These are phyloP conservation scores for Truncatella angustata DNA, from an alignment of 2,329 filamentous ascomycete genomes.

Conservation along the genomic window DNA sequence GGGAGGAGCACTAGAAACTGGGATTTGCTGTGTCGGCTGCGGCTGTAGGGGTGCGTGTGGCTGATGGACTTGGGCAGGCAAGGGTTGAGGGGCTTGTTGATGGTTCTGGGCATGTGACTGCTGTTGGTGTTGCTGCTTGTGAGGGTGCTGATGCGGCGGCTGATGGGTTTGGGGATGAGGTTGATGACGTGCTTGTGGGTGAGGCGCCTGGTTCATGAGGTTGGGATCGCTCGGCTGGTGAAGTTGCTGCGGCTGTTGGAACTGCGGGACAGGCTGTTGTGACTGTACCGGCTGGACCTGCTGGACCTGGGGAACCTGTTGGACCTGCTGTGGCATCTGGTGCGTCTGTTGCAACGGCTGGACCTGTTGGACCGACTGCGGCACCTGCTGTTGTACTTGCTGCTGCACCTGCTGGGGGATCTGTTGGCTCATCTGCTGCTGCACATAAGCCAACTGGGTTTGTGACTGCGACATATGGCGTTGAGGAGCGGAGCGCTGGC, in stretches of 20 bases:
- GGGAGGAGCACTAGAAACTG: slow-evolving; percentile 31
- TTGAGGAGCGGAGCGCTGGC: slow-evolving; percentile 30
- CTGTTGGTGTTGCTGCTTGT: slow-evolving; percentile 19
- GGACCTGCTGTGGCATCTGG: slow-evolving; percentile 24
- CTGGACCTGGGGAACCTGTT: slow-evolving; percentile 26
- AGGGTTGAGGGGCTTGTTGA: slow-evolving; percentile 24
- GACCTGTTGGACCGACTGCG: slow-evolving; percentile 26
- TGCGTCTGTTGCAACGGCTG: slow-evolving; percentile 25
- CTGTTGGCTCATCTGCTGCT: slow-evolving; percentile 29
- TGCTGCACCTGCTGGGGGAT: slow-evolving; percentile 29
- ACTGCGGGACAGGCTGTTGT: slow-evolving; percentile 22
- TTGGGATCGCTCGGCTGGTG: slow-evolving; percentile 26
- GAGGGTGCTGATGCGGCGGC: slow-evolving; percentile 20
- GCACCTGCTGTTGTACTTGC: slow-evolving; percentile 27
- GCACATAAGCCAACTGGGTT: slow-evolving; percentile 29
- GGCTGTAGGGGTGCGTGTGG: slow-evolving; percentile 24
- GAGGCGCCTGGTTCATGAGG: slow-evolving; percentile 28
- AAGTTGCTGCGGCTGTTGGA: slow-evolving; percentile 15
- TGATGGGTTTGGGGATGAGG: slow-evolving; percentile 16
- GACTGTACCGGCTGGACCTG: slow-evolving; percentile 24
- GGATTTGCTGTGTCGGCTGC: slow-evolving; percentile 24
- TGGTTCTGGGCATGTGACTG: slow-evolving; percentile 29
- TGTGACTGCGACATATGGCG: slow-evolving; percentile 31
- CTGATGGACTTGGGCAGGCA: slow-evolving; percentile 21
- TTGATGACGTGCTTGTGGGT: slow-evolving; percentile 15